Conservation (phyloP, 495 filamentous ascomycete genomes). For the Aspergillus nidulans region DNA sequence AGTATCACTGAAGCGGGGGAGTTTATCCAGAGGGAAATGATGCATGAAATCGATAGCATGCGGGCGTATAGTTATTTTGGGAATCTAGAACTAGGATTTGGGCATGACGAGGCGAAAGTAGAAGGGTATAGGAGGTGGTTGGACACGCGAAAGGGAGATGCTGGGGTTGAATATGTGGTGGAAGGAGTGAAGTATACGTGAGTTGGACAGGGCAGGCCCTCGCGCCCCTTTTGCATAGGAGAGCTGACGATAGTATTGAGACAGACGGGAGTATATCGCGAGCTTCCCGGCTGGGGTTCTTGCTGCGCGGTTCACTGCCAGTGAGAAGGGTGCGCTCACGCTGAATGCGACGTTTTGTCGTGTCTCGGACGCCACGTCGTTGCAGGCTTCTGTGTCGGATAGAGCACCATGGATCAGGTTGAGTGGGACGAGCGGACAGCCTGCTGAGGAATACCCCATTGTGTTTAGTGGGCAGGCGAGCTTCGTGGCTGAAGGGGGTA, state of each 20-base stretch:
- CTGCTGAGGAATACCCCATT: conserved; percentile 3
- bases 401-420: neutral
- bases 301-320: conserved; percentile 28
- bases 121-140: conserved; percentile 31
- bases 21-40: conserved; percentile 25
- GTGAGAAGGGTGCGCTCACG: conserved; percentile 7
- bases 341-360: conserved; percentile 1
- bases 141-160: conserved; percentile 31
- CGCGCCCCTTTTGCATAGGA: neutral
- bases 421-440: neutral
- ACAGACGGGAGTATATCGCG: conserved; percentile 15
- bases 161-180: conserved; percentile 25
- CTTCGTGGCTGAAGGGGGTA: conserved; percentile 1
- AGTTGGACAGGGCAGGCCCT: conserved; percentile 4
- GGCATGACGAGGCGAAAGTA: conserved; percentile 14
- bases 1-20: conserved; percentile 31
- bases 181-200: conserved; percentile 29
- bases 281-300: conserved; percentile 36
- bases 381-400: neutral
- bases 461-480: conserved; percentile 2
- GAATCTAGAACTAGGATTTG: conserved; percentile 35
- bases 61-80: conserved; percentile 36
- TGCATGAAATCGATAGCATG: conserved; percentile 25
- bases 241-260: neutral
- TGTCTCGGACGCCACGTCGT: neutral